Evolutionary conservation across 805 yeast genomes (phyloP).

Genomic region (Candida glaebosa): DNA sequence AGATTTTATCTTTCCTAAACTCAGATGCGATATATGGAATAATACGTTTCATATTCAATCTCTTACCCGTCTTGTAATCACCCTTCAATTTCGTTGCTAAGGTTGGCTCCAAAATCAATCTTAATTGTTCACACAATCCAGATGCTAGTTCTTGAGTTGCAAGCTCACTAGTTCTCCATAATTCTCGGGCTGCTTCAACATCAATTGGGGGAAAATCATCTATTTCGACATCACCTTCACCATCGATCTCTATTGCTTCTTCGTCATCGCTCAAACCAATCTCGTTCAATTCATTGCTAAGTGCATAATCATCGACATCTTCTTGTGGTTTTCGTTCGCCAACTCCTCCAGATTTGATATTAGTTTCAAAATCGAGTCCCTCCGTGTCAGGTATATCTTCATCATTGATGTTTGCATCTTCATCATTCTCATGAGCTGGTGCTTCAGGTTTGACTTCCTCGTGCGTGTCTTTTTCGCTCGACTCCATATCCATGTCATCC

Average conservation of each 20-base stretch:
- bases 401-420: slow-evolving; percentile 21
- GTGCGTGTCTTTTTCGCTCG: slow-evolving; percentile 22
- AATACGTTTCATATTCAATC: slow-evolving; percentile 95
- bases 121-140: slow-evolving; percentile 84
- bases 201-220: slow-evolving; percentile 42
- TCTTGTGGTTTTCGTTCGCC: slow-evolving; percentile 38
- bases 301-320: slow-evolving; percentile 24
- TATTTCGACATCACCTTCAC: slow-evolving; percentile 15
- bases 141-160: slow-evolving; percentile 88
- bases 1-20: slow-evolving; percentile 94
- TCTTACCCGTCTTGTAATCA: slow-evolving; percentile 95
- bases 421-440: slow-evolving; percentile 26
- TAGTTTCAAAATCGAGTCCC: slow-evolving; percentile 48
- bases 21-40: slow-evolving; percentile 97
- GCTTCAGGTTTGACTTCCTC: slow-evolving; percentile 23
- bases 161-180: slow-evolving; percentile 82
- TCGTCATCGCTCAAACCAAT: slow-evolving; percentile 14
- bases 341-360: slow-evolving; percentile 50
- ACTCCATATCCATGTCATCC: slow-evolving; percentile 44
- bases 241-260: slow-evolving; percentile 16
- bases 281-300: slow-evolving; percentile 19
- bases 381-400: slow-evolving; percentile 21
- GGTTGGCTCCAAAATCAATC: slow-evolving; percentile 93
- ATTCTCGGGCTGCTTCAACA: slow-evolving; percentile 62
- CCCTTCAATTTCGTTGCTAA: slow-evolving; percentile 92